Evolutionary conservation across 176 grass and related monocot genomes (phyloP).

Genomic region (barley (Hordeum vulgare)): DNA sequence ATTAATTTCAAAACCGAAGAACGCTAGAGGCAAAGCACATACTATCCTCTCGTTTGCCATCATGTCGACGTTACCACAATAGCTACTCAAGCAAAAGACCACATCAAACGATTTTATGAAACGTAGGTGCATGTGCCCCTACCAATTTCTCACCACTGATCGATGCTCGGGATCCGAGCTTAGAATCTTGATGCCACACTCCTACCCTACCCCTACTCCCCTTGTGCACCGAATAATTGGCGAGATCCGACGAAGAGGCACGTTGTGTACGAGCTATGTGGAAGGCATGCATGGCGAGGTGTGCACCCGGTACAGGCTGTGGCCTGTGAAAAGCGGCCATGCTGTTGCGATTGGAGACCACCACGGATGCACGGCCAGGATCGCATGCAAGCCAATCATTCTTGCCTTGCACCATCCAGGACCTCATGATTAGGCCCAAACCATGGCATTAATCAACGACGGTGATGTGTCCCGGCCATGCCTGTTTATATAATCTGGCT

Average conservation of each 20-base stretch:
- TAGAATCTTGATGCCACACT: constrained; percentile 5
- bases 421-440: background rate
- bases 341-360: constrained; percentile 20
- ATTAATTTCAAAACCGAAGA: no score
- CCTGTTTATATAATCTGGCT: background rate
- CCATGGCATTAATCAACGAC: background rate
- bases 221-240: constrained; percentile 19
- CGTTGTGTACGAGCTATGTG: constrained; percentile 16
- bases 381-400: constrained; percentile 21
- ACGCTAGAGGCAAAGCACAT: no score
- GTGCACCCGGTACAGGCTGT: constrained; percentile 13
- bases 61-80: background rate
- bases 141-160: background rate
- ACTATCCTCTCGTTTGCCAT: background rate
- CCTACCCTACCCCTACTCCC: background rate
- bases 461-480: background rate
- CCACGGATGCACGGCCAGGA: constrained; percentile 28
- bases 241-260: background rate
- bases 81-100: background rate
- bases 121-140: background rate
- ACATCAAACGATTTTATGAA: background rate
- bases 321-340: background rate
- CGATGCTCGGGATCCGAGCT: background rate
- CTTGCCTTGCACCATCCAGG: background rate
- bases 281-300: constrained; percentile 23